phyloP scores from a whole-genome alignment of 495 filamentous ascomycete species.

The Aspergillus saccharolyticus region DNA sequence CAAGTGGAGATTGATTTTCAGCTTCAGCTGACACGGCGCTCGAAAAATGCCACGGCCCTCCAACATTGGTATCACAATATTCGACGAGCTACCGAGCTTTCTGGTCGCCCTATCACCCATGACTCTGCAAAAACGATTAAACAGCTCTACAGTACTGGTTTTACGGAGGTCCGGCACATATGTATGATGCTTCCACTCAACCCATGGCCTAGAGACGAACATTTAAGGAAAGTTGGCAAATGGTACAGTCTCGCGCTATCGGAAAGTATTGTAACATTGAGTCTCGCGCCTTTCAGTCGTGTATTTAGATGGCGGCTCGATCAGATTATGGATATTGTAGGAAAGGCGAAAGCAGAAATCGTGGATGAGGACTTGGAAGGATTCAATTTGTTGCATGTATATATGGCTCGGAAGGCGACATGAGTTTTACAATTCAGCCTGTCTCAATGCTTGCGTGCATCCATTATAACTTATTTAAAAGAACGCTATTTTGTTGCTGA shows the following conservation, averaged over 20 bases:
- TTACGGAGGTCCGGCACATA: slow-evolving; percentile 74
- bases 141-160: slow-evolving; percentile 66
- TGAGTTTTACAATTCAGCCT: too few relatives aligned
- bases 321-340: slow-evolving; percentile 56
- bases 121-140: slow-evolving; percentile 54
- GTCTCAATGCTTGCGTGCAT: too few relatives aligned
- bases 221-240: slow-evolving; percentile 64
- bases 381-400: too few relatives aligned
- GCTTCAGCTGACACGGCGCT: slow-evolving; percentile 71
- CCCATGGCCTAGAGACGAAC: slow-evolving; percentile 67
- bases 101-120: slow-evolving; percentile 64
- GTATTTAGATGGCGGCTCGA: slow-evolving; percentile 56
- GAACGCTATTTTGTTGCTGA: too few relatives aligned
- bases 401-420: too few relatives aligned
- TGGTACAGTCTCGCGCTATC: slow-evolving; percentile 85
- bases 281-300: slow-evolving; percentile 68
- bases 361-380: too few relatives aligned
- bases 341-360: slow-evolving; percentile 56
- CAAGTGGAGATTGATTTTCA: slow-evolving; percentile 88
- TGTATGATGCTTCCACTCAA: slow-evolving; percentile 70
- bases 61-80: slow-evolving; percentile 65
- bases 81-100: slow-evolving; percentile 61
- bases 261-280: slow-evolving; percentile 67
- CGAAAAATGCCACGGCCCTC: slow-evolving; percentile 46
- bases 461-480: too few relatives aligned